phyloP scores from a whole-genome alignment of 805 yeast species.

The Candida schatavii region DNA sequence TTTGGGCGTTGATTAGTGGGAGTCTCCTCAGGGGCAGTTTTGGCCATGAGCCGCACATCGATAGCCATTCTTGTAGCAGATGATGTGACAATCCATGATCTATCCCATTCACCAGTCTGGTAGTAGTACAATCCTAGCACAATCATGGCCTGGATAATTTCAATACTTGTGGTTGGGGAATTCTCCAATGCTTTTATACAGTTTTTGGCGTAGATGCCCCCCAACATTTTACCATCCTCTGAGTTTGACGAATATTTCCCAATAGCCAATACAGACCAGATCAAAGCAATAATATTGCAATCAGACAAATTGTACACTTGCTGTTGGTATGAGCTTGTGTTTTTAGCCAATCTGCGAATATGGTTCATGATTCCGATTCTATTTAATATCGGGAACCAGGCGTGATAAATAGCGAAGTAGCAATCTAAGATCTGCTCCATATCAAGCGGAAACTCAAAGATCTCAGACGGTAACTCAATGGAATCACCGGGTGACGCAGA shows the following conservation, averaged over 20 bases:
- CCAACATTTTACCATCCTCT: slow-evolving; percentile 1
- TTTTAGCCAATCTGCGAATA: neutral
- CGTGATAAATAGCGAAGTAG: slow-evolving; percentile 19
- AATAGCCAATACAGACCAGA: slow-evolving; percentile 21
- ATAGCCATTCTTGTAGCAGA: slow-evolving; percentile 23
- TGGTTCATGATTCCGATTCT: slow-evolving; percentile 13
- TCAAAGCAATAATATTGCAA: slow-evolving; percentile 17
- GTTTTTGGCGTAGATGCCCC: slow-evolving; percentile 15
- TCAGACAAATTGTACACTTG: slow-evolving; percentile 2
- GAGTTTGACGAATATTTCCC: slow-evolving; percentile 9
- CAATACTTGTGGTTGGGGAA: slow-evolving; percentile 19
- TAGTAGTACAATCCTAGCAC: slow-evolving; percentile 19
- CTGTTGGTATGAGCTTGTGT: neutral
- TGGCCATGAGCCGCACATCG: slow-evolving; percentile 20
- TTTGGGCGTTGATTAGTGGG: no score
- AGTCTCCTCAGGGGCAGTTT: neutral
- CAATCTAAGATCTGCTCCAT: slow-evolving; percentile 12
- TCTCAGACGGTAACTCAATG: slow-evolving; percentile 16
- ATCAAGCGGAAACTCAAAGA: slow-evolving; percentile 16
- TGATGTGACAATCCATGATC: slow-evolving; percentile 20
- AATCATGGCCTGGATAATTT: slow-evolving; percentile 21
- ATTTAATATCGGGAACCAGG: slow-evolving; percentile 23
- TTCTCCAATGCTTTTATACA: slow-evolving; percentile 20
- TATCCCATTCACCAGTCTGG: slow-evolving; percentile 23
- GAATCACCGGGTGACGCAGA: slow-evolving; percentile 9